Conservation (phyloP, 2,329 filamentous ascomycete genomes). For the Dothideomycetes sp. region DNA sequence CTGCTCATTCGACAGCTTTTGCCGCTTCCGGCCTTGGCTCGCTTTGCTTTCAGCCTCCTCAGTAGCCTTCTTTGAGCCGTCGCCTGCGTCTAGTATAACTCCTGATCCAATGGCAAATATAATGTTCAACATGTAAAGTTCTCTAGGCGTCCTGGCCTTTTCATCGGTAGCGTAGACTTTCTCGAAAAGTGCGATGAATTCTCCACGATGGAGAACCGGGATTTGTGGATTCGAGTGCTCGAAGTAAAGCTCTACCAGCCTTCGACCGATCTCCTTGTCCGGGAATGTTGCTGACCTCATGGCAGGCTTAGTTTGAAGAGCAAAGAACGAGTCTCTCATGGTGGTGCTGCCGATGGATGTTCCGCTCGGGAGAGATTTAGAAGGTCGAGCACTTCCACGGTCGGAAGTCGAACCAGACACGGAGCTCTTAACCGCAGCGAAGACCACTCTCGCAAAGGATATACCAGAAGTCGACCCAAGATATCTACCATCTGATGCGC, state of each 20-base stretch:
- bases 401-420: conserved; percentile 51
- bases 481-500: conserved; percentile 68
- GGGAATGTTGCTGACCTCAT: conserved; percentile 83
- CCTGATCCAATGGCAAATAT: conserved; percentile 93
- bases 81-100: conserved; percentile 63
- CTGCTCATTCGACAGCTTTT: conserved; percentile 44
- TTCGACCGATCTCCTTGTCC: conserved; percentile 60
- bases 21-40: conserved; percentile 33
- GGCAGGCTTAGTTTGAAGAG: conserved; percentile 81
- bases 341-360: conserved; percentile 56
- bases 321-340: conserved; percentile 94
- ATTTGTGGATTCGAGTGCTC: conserved; percentile 96
- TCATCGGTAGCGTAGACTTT: conserved; percentile 64
- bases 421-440: conserved; percentile 81
- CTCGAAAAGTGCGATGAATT: conserved; percentile 85
- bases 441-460: conserved; percentile 87
- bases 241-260: conserved; percentile 77
- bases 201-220: conserved; percentile 76
- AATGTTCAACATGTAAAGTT: conserved; percentile 93
- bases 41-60: conserved; percentile 26
- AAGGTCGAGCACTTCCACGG: conserved; percentile 51
- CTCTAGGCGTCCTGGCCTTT: conserved; percentile 60
- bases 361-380: conserved; percentile 43
- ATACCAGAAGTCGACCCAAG: conserved; percentile 82
- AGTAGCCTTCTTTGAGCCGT: conserved; percentile 14